Percentiles rank a stretch among this genome's conserved stretches.
These are phyloP conservation scores for Paramecium pentaurelia DNA, from an alignment of 73 alveolate genomes.

Conservation along the genomic window DNA sequence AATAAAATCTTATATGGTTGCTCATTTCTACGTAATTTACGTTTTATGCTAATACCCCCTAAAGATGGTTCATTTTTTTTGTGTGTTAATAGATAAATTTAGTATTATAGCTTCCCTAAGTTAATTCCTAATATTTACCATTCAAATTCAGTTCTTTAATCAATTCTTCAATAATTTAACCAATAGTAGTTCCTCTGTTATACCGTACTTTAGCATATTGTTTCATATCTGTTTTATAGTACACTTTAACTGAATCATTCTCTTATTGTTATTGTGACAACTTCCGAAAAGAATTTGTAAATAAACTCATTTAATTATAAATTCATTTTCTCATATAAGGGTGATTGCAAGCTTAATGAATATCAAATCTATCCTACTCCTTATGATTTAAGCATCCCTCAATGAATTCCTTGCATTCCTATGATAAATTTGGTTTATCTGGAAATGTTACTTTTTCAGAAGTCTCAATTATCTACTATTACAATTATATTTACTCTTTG, in stretches of 20 bases:
- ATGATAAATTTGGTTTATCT: constrained; percentile 9
- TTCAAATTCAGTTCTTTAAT: neutral
- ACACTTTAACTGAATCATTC: neutral
- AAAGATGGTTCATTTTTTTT: neutral
- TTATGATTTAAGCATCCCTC: constrained; percentile 27
- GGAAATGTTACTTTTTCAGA: constrained; percentile 35
- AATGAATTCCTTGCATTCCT: constrained; percentile 35
- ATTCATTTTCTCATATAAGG: constrained; percentile 33
- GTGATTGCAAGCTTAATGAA: constrained; percentile 29
- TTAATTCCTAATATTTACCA: neutral
- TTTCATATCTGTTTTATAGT: neutral
- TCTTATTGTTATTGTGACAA: neutral
- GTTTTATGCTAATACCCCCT: neutral
- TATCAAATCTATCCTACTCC: constrained; percentile 44
- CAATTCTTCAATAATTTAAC: neutral
- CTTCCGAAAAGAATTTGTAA: neutral
- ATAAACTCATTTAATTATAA: neutral
- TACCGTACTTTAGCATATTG: neutral
- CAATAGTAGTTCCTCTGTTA: neutral
- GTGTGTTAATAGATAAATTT: neutral
- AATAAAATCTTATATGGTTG: neutral
- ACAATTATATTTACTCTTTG: neutral
- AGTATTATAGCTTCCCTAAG: neutral
- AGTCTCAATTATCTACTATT: neutral
- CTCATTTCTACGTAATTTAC: neutral